Evolutionary conservation across 2,329 filamentous ascomycete genomes (phyloP).

Genomic region (Helotiales sp.): DNA sequence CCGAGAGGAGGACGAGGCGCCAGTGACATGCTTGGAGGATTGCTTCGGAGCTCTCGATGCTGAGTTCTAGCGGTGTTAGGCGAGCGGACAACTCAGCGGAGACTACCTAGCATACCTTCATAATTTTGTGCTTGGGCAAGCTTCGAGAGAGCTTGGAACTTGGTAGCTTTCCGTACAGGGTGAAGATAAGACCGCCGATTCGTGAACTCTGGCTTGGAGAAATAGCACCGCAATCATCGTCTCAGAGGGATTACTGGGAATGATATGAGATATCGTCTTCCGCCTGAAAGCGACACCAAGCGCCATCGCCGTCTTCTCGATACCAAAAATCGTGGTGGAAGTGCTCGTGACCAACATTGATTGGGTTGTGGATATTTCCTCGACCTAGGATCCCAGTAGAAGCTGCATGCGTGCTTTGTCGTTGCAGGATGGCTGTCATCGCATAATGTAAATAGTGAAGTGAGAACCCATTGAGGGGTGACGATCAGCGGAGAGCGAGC

Average conservation of each 20-base stretch:
- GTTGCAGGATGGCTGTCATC: conserved; percentile 29
- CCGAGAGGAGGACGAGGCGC: background rate
- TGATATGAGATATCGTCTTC: background rate
- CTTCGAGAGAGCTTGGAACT: too few species aligned
- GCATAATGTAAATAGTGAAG: conserved; percentile 17
- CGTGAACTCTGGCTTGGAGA: too few species aligned
- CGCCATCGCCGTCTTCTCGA: conserved; percentile 8
- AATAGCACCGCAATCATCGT: too few species aligned
- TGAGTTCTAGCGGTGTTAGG: too few species aligned
- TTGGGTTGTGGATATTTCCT: conserved; percentile 28
- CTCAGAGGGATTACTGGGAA: background rate
- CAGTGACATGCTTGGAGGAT: too few species aligned
- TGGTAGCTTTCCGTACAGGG: too few species aligned
- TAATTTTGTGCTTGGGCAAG: too few species aligned
- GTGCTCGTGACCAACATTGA: conserved; percentile 31
- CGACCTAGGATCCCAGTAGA: conserved; percentile 23
- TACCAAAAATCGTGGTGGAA: conserved; percentile 16
- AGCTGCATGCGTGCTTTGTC: conserved; percentile 27
- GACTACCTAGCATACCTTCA: too few species aligned
- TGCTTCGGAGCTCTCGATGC: too few species aligned
- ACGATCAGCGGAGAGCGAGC: conserved; percentile 13
- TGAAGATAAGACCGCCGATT: background rate
- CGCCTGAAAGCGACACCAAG: conserved; percentile 20
- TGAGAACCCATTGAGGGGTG: background rate
- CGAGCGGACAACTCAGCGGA: too few species aligned